Evolutionary conservation across 495 filamentous ascomycete species (phyloP).

Genomic region (Podospora conica): DNA sequence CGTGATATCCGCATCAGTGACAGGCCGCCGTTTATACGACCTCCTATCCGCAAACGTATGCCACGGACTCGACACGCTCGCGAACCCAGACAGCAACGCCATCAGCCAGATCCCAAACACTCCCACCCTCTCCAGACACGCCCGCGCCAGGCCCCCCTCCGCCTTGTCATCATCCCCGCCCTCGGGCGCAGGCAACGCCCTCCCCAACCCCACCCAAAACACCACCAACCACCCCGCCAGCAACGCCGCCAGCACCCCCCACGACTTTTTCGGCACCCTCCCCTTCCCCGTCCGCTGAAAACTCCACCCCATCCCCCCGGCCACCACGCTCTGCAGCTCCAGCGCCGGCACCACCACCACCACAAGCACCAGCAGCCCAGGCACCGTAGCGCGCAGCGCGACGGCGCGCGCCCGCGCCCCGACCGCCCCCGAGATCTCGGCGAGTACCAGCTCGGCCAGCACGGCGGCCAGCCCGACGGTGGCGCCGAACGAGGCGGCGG

Average conservation of each 20-base stretch:
- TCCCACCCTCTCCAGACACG: constrained; percentile 70
- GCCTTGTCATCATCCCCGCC: constrained; percentile 2
- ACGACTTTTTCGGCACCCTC: constrained; percentile 43
- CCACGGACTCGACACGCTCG: constrained; percentile 73
- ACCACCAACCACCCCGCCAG: constrained; percentile 57
- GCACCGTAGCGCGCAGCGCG: constrained; percentile 59
- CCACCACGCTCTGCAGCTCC: constrained; percentile 61
- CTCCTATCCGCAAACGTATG: constrained; percentile 62
- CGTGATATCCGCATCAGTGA: constrained; percentile 63
- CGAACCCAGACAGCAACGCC: constrained; percentile 76
- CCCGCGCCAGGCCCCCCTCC: constrained; percentile 54
- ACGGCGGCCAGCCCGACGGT: constrained; percentile 69
- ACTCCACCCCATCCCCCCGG: constrained; percentile 45
- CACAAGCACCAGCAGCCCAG: constrained; percentile 57
- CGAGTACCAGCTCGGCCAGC: constrained; percentile 67
- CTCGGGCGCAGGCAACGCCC: constrained; percentile 50
- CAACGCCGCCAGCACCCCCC: constrained; percentile 50
- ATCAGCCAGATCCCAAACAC: constrained; percentile 77
- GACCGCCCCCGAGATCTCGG: constrained; percentile 69
- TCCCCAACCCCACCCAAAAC: constrained; percentile 67
- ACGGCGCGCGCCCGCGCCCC: constrained; percentile 53
- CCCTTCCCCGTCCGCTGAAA: constrained; percentile 48
- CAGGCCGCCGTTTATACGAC: constrained; percentile 36
- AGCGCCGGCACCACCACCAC: constrained; percentile 64
- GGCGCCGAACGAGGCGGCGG: constrained; percentile 58